Percentiles rank a stretch among this genome's conserved stretches.
phyloP scores from a whole-genome alignment of 768 basidiomycete species.

The Pisolithus microcarpus region DNA sequence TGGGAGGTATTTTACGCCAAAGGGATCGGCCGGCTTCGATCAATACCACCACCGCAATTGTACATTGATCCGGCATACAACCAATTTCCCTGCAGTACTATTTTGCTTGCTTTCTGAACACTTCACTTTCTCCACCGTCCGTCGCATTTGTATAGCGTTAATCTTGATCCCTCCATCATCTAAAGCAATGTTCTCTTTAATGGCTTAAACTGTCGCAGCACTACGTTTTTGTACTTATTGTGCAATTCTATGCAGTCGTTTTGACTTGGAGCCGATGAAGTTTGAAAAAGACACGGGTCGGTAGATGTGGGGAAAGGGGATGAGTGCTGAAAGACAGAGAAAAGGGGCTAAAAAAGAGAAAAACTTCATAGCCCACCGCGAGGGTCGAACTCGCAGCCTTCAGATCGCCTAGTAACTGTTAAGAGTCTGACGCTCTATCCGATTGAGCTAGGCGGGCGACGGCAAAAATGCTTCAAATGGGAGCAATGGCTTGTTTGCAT shows the following conservation, averaged over 20 bases:
- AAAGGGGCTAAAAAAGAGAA: background rate
- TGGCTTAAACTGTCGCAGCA: constrained; percentile 31
- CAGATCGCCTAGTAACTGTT: constrained; percentile 33
- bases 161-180: constrained; percentile 27
- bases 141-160: constrained; percentile 39
- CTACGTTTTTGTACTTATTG: constrained; percentile 34
- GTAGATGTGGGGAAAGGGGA: background rate
- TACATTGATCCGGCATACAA: constrained; percentile 63
- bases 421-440: constrained; percentile 52
- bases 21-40: constrained; percentile 32
- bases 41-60: constrained; percentile 56
- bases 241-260: constrained; percentile 29
- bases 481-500: too few species aligned
- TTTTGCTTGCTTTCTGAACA: constrained; percentile 31
- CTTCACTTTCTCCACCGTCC: constrained; percentile 31
- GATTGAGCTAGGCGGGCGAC: constrained; percentile 44
- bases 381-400: constrained; percentile 62
- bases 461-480: too few species aligned
- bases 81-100: constrained; percentile 31
- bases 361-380: constrained; percentile 46
- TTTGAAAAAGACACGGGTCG: background rate
- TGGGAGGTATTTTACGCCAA: constrained; percentile 24
- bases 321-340: too few species aligned
- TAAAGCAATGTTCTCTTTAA: constrained; percentile 37
- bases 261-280: constrained; percentile 11